Base-by-base conservation (phyloP, 2,329 filamentous ascomycete species). In the Nigrospora osmanthi region DNA sequence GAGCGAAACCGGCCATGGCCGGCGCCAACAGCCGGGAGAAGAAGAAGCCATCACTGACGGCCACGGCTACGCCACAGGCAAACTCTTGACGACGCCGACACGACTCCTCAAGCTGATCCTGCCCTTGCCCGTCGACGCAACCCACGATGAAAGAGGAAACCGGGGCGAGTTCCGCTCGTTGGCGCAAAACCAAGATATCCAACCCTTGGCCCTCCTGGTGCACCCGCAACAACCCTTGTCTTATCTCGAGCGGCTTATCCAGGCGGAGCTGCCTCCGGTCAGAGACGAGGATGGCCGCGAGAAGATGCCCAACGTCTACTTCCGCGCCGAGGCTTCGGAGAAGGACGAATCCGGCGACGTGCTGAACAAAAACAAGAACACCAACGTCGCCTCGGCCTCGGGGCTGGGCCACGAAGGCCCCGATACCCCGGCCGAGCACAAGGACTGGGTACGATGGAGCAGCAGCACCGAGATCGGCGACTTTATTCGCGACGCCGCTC, bases 151-250 rank as follows among this genome's bases (percentile, higher is more conserved):
- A 30, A 75, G 78, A 50, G 60, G 59, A n/a, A 62, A 62, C 40
- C 57, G 52, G 42, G 59, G 57, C 17, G 58, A 61, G 34, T 62
- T 59, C 48, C 54, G 58, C 9, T 51, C 60, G 1, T 47, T 60
- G 2, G 66, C 67, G 2, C 76, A 82, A 49, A 72, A 80, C 46
- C 83, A 85, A 63, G 76, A 82, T 40, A 80, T 91, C n/a, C 87
- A 94, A 54, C 89, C 89, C 0, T 72, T 95, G 12, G 89, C 89
- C 1, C 75, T 95, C 0, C 78, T 95, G 2, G 76, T 95, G 0
- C 90, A 95, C 55, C 89, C 90, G 0, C 87, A 94, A 50, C 90
- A 96, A 59, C 90, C 90, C 0, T 74, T 96, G 3, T 95, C 88
- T 10, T 95, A 95, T 61, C 80, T 95, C 36, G 88, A 95, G 62